A percentile compares a stretch with the other conserved stretches of the same genome.
phyloP scores from a whole-genome alignment of 2,329 filamentous ascomycete species.

The Hymenoscyphus albidus region DNA sequence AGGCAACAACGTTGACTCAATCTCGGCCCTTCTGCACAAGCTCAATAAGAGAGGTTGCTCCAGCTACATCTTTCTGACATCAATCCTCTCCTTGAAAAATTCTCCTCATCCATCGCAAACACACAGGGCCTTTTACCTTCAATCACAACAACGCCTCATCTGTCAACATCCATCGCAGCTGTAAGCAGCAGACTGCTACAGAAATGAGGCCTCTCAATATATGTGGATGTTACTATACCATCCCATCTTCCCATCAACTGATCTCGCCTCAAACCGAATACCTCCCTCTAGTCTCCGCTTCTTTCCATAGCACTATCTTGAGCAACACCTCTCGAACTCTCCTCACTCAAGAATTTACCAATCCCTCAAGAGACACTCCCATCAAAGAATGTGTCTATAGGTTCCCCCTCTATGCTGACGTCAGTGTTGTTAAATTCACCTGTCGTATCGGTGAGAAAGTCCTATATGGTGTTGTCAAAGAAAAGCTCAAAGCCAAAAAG shows the following conservation, averaged over 20 bases:
- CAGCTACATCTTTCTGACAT: background rate
- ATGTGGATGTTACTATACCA: conserved; percentile 7
- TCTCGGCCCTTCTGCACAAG: background rate
- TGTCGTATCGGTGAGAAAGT: conserved; percentile 59
- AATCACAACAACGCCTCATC: background rate
- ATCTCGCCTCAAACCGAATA: conserved; percentile 35
- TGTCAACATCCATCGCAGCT: background rate
- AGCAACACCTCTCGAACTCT: conserved; percentile 46
- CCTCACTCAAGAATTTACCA: conserved; percentile 57
- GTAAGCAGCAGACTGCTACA: too few species aligned
- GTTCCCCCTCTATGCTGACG: conserved; percentile 70
- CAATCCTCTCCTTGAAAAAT: background rate
- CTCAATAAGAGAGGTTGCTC: background rate
- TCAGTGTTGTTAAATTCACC: conserved; percentile 64
- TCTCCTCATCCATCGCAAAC: background rate
- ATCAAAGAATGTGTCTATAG: conserved; percentile 59
- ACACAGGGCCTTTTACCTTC: background rate
- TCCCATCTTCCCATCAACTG: background rate
- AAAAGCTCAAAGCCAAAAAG: conserved; percentile 56
- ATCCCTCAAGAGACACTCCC: conserved; percentile 43
- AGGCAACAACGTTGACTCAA: background rate
- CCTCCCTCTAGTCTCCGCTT: conserved; percentile 55
- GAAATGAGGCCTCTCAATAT: background rate
- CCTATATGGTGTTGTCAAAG: conserved; percentile 63
- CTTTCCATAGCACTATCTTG: conserved; percentile 58